Evolutionary conservation across 441 rosid genomes (phyloP).

Genomic region (Daphne laureola): DNA sequence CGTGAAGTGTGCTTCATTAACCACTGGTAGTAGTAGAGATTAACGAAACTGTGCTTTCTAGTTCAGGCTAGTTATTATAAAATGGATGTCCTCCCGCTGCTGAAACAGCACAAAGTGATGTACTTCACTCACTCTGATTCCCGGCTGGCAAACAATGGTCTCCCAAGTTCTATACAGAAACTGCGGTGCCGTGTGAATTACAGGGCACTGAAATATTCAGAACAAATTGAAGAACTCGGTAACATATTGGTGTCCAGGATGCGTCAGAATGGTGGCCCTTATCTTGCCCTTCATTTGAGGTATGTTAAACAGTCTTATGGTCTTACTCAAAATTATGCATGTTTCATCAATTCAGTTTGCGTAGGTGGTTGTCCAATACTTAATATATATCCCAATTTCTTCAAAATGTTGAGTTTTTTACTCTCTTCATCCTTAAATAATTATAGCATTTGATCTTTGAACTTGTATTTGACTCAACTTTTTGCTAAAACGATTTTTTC

Average conservation of each 20-base stretch:
- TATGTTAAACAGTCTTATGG: slow-evolving; percentile 19
- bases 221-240: slow-evolving; percentile 72
- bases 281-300: slow-evolving; percentile 95
- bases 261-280: slow-evolving; percentile 56
- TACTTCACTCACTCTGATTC: slow-evolving; percentile 87
- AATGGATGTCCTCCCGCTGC: slow-evolving; percentile 55
- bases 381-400: no score
- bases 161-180: slow-evolving; percentile 58
- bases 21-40: slow-evolving; percentile 2
- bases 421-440: no score
- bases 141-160: slow-evolving; percentile 77
- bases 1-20: neutral
- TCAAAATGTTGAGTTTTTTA: no score
- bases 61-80: slow-evolving; percentile 71
- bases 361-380: no score
- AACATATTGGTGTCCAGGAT: slow-evolving; percentile 68
- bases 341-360: neutral
- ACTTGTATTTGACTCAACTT: no score
- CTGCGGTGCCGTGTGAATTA: slow-evolving; percentile 87
- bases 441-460: no score
- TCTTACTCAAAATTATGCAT: neutral
- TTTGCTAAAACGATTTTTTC: no score
- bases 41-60: slow-evolving; percentile 7
- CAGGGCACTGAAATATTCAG: slow-evolving; percentile 67
- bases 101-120: slow-evolving; percentile 78